phyloP scores from a whole-genome alignment of 2,329 filamentous ascomycete species.

The Trichoderma oligosporum region DNA sequence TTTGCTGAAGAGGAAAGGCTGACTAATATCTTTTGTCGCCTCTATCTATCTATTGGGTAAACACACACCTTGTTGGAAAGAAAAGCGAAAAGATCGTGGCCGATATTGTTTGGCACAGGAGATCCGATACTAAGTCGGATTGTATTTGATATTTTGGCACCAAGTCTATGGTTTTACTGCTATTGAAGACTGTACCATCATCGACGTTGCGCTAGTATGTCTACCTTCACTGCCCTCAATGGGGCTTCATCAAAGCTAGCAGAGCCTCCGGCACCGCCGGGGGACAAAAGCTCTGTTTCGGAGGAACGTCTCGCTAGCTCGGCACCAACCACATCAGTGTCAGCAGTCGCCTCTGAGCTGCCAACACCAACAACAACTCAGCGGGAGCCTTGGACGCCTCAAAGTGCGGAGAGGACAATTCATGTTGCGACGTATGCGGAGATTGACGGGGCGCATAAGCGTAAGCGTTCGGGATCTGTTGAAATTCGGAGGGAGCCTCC shows the following conservation, averaged over 20 bases:
- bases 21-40: not conserved
- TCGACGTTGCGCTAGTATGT: slow-evolving; percentile 36
- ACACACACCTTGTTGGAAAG: not conserved
- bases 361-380: slow-evolving; percentile 26
- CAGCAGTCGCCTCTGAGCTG: slow-evolving; percentile 28
- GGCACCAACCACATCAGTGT: slow-evolving; percentile 25
- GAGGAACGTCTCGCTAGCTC: slow-evolving; percentile 34
- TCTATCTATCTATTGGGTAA: not conserved
- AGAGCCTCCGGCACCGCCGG: slow-evolving; percentile 33
- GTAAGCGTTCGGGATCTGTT: slow-evolving; percentile 65
- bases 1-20: not conserved
- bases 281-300: slow-evolving; percentile 31
- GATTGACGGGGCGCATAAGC: slow-evolving; percentile 54
- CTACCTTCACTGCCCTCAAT: slow-evolving; percentile 51
- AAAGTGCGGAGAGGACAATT: slow-evolving; percentile 42
- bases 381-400: slow-evolving; percentile 42
- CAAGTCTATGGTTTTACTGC: slow-evolving; percentile 1
- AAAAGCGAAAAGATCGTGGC: not conserved
- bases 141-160: not conserved
- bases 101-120: not conserved
- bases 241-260: slow-evolving; percentile 45
- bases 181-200: not conserved
- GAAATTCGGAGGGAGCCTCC: slow-evolving; percentile 43
- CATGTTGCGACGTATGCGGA: slow-evolving; percentile 41
- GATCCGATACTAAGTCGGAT: not conserved